Conservation (phyloP, 805 yeast species). For the Huiozyma sinensis region DNA sequence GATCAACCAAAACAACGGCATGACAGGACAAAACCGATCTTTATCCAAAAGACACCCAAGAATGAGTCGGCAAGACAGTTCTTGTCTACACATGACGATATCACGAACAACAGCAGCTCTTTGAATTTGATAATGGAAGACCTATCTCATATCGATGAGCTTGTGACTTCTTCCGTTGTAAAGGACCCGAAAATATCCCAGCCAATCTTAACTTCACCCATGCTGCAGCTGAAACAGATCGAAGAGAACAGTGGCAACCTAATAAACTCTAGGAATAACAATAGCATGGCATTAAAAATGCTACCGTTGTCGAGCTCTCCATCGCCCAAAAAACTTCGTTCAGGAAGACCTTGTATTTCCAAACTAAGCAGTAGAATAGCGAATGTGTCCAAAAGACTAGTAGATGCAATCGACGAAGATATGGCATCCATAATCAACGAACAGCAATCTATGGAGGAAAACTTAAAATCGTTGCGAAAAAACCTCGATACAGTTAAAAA, state of each 20-base stretch:
- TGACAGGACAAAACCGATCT: not conserved
- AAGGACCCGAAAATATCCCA: slow-evolving; percentile 11
- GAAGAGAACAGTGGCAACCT: not conserved
- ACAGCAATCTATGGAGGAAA: not conserved
- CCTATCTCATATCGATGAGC: slow-evolving; percentile 14
- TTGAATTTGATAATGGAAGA: slow-evolving; percentile 13
- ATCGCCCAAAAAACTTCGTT: not conserved
- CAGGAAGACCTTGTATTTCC: not conserved
- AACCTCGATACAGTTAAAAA: not conserved
- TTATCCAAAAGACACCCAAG: not conserved
- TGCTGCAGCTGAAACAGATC: slow-evolving; percentile 1
- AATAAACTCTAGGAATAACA: not conserved
- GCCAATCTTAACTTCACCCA: slow-evolving; percentile 15
- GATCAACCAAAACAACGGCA: not conserved
- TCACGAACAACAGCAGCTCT: not conserved
- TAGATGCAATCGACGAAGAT: slow-evolving; percentile 3
- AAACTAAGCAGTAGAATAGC: slow-evolving; percentile 1
- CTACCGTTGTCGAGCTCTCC: not conserved
- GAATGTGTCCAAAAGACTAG: not conserved
- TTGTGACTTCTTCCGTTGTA: slow-evolving; percentile 20
- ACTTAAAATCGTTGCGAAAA: not conserved
- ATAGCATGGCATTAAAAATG: not conserved
- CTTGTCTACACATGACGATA: not conserved
- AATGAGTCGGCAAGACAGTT: not conserved
- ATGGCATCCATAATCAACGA: not conserved